These are phyloP conservation scores for Boletellus sp. DNA, from an alignment of 768 basidiomycete species.

Conservation along the genomic window DNA sequence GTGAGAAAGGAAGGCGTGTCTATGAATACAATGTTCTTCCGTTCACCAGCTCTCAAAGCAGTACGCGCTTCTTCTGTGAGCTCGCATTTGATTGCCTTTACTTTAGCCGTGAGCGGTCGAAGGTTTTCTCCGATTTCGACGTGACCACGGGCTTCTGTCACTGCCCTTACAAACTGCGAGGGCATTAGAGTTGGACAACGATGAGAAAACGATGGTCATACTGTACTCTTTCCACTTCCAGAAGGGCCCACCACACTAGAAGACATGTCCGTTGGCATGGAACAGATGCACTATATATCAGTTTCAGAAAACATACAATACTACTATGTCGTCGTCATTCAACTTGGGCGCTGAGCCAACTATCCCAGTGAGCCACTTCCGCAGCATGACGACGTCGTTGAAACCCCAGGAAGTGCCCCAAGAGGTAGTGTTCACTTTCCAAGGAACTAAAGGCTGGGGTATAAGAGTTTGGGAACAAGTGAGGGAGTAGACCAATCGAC, in stretches of 20 bases:
- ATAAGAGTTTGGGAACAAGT: no score
- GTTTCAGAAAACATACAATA: constrained; percentile 15
- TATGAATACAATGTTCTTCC: constrained; percentile 17
- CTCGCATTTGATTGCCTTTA: constrained; percentile 12
- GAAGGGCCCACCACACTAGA: constrained; percentile 19
- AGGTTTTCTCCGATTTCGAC: not conserved
- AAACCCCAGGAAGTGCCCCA: no score
- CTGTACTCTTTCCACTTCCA: constrained; percentile 19
- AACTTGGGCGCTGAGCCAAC: not conserved
- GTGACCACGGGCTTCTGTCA: not conserved
- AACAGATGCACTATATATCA: not conserved
- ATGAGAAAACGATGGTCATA: not conserved
- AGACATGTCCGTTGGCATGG: not conserved
- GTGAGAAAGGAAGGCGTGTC: constrained; percentile 20
- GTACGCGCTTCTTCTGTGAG: not conserved
- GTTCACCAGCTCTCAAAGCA: not conserved
- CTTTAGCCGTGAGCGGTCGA: not conserved
- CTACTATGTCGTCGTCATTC: constrained; percentile 11
- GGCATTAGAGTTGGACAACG: not conserved
- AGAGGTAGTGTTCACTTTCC: no score
- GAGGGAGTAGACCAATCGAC: no score
- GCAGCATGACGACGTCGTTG: no score
- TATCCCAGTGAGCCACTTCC: no score
- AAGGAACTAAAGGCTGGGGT: no score
- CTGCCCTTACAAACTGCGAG: constrained; percentile 8